Conservation (phyloP, 441 rosid genomes). For the Populus tomentosa region DNA sequence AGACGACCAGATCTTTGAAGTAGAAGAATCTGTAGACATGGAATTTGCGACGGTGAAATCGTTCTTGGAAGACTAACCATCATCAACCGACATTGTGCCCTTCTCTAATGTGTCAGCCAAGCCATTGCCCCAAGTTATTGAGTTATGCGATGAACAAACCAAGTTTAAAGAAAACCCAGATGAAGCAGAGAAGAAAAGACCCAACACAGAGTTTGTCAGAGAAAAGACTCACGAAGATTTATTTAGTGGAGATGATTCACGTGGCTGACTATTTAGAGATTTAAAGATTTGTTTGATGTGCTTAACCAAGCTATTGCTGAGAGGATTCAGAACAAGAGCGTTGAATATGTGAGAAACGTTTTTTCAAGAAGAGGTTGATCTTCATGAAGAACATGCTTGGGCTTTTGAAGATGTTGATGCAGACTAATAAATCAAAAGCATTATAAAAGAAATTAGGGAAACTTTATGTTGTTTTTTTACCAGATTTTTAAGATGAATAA, state of each 20-base stretch:
- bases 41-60: conserved; percentile 27
- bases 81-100: conserved; percentile 9
- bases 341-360: too few relatives aligned
- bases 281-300: conserved; percentile 28
- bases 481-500: too few relatives aligned
- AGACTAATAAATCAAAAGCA: too few relatives aligned
- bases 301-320: conserved; percentile 6
- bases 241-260: conserved; percentile 28
- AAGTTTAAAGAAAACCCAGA: background rate
- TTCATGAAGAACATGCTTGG: too few relatives aligned
- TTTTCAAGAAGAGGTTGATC: too few relatives aligned
- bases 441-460: too few relatives aligned
- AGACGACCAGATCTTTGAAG: conserved; percentile 23
- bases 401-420: too few relatives aligned
- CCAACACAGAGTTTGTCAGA: conserved; percentile 14
- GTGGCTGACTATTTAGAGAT: conserved; percentile 41
- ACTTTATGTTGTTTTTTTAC: too few relatives aligned
- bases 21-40: conserved; percentile 28
- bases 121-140: conserved; percentile 17
- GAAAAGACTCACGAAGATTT: conserved; percentile 8
- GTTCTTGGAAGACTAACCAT: conserved; percentile 21
- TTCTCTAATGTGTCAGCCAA: conserved; percentile 29
- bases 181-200: conserved; percentile 8
- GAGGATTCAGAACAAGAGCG: too few relatives aligned
- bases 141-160: conserved; percentile 21